A percentile compares a stretch with the other conserved stretches of the same genome.
Conservation (phyloP, 2,329 filamentous ascomycete genomes). For the Magnaporthiopsis rhizophila region DNA sequence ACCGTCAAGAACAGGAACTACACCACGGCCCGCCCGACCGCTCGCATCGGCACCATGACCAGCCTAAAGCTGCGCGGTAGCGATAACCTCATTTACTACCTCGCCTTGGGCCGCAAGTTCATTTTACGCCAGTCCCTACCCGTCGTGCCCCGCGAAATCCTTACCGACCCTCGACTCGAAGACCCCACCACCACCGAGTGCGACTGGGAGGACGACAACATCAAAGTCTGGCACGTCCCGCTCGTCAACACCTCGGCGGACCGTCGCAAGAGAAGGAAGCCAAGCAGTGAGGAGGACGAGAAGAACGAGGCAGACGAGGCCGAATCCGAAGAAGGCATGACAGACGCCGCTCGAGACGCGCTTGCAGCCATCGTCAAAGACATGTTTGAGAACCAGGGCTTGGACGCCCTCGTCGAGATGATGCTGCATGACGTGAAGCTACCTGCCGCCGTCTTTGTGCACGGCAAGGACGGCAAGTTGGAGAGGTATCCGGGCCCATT, state of each 20-base stretch:
- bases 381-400: slow-evolving; percentile 67
- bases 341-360: slow-evolving; percentile 30
- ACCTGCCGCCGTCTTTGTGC: slow-evolving; percentile 63
- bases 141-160: slow-evolving; percentile 62
- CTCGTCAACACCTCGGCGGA: slow-evolving; percentile 27
- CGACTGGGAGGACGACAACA: slow-evolving; percentile 58
- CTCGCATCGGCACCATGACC: slow-evolving; percentile 12
- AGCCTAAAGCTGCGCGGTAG: slow-evolving; percentile 66
- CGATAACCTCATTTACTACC: slow-evolving; percentile 67
- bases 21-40: not conserved
- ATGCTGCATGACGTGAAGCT: slow-evolving; percentile 58
- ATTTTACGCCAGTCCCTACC: slow-evolving; percentile 79
- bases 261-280: slow-evolving; percentile 32
- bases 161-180: slow-evolving; percentile 29
- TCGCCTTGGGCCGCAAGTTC: slow-evolving; percentile 79
- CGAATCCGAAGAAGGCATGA: slow-evolving; percentile 21
- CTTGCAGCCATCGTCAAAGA: slow-evolving; percentile 57
- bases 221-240: slow-evolving; percentile 75
- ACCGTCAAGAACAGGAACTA: slow-evolving; percentile 9
- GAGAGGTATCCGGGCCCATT: slow-evolving; percentile 61
- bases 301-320: not conserved
- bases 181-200: slow-evolving; percentile 28
- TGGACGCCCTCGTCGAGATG: slow-evolving; percentile 61
- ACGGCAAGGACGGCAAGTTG: slow-evolving; percentile 57
- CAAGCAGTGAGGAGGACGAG: slow-evolving; percentile 19